Base-by-base conservation (phyloP, 2,329 filamentous ascomycete species). In the Pyrenophora graminea region DNA sequence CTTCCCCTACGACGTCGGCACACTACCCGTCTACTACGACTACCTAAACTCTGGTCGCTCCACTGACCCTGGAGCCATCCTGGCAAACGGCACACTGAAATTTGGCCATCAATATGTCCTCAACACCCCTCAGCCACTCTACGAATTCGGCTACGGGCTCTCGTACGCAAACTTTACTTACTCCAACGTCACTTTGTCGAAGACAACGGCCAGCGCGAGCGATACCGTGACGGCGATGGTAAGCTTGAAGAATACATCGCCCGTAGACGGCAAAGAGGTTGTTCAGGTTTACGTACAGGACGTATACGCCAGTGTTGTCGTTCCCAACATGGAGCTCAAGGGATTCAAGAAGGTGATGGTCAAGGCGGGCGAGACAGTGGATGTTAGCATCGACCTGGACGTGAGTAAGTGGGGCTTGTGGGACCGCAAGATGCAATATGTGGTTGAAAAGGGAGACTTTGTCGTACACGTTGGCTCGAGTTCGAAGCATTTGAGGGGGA, bases 381-480 rank as follows among this genome's bases (percentile, higher is more conserved):
- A 73, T 31, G 79, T 82, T 0, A 64, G 73, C 30, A 75, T 88
- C 21, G 76, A 80, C 15, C 62, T 85, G 17, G 64, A 78, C 25
- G 76, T 85, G 3, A 61, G 67, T 17, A 76, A 82, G 40, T 69
- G 83, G 56, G 82, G 82, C 0, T 62, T 85, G 6, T 86, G 83
- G 83, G 75, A 84, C 66, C 61, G 72, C 10, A 76, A 72, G 30
- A 87, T 89, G 85, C 74, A 86, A 68, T 90, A 90, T 69, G 85
- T 89, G 19, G 87, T 91, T 32, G 88, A 91, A 77, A 82, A 82
- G 3, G 88, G 88, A 1, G 80, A 85, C 34, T 91, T 90, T 67
- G 72, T 79, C 4, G 75, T 89, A 8, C 76, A 80, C 47, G 80
- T 87, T 13, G 88, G 86, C 2, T 71, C 73, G n/a, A 81, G 76